A percentile compares a stretch with the other conserved stretches of the same genome.
Evolutionary conservation across 2,329 filamentous ascomycete genomes (phyloP).

Genomic region (Magnaporthiopsis incrustans): DNA sequence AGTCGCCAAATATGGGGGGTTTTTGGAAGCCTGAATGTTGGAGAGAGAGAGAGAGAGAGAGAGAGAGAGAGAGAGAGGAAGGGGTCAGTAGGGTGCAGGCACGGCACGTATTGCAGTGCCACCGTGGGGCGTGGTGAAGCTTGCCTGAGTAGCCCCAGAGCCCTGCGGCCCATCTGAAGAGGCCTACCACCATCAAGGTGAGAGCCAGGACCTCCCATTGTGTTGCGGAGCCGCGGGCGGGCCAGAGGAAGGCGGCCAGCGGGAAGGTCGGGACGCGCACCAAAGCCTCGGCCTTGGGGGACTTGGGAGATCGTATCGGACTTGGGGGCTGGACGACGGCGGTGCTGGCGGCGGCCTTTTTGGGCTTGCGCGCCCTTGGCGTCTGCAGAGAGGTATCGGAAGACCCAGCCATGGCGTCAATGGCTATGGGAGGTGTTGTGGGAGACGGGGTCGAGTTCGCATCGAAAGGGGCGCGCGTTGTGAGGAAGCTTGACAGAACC

Average conservation of each 20-base stretch:
- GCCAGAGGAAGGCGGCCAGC: slow-evolving; percentile 90
- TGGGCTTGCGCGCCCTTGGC: slow-evolving; percentile 45
- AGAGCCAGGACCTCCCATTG: slow-evolving; percentile 89
- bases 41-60: no score
- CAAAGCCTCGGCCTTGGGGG: slow-evolving; percentile 32
- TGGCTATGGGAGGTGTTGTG: not conserved
- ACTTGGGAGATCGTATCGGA: slow-evolving; percentile 9
- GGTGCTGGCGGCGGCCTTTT: slow-evolving; percentile 38
- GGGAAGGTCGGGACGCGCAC: slow-evolving; percentile 69
- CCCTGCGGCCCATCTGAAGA: slow-evolving; percentile 88
- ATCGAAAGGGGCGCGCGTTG: not conserved
- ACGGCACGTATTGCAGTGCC: not conserved
- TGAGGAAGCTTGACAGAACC: no score
- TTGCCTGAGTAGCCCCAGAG: slow-evolving; percentile 92
- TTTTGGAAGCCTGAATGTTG: slow-evolving; percentile 56
- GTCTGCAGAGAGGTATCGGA: slow-evolving; percentile 48
- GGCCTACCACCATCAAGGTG: slow-evolving; percentile 79
- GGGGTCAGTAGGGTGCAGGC: not conserved
- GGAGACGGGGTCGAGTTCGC: not conserved
- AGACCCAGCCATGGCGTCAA: slow-evolving; percentile 35
- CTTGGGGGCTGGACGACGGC: slow-evolving; percentile 8
- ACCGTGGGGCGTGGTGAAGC: slow-evolving; percentile 10
- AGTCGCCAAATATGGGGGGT: slow-evolving; percentile 92
- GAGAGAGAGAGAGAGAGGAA: no score
- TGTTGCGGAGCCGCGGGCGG: slow-evolving; percentile 71